phyloP scores from a whole-genome alignment of 495 filamentous ascomycete genomes.

The Schizothecium vesticola region DNA sequence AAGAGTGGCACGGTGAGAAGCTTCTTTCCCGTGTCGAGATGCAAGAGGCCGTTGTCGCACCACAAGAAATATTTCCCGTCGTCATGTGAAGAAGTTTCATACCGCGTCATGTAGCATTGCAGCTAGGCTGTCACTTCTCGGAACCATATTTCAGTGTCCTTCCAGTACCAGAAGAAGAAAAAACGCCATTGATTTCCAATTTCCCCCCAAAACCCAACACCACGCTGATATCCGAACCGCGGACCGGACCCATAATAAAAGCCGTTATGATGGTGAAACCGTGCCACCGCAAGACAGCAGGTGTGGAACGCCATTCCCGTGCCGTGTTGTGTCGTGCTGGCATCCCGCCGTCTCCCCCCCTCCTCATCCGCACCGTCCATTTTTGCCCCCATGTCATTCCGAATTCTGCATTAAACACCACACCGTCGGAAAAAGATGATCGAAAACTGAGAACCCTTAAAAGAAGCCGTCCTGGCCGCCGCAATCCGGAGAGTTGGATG shows the following conservation, averaged over 20 bases:
- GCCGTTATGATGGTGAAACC: constrained; percentile 5
- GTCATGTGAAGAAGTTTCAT: neutral
- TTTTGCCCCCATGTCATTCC: constrained; percentile 15
- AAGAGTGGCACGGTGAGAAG: neutral
- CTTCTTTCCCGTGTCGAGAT: neutral
- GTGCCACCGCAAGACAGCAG: constrained; percentile 15
- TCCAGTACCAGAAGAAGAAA: neutral
- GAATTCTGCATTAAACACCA: constrained; percentile 16
- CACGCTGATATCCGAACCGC: neutral
- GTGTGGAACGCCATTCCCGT: neutral
- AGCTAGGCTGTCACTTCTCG: neutral
- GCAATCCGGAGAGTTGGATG: no score
- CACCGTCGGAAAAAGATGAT: neutral
- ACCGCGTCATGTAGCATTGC: neutral
- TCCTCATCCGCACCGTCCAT: constrained; percentile 6
- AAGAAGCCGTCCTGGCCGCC: neutral
- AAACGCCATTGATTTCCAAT: neutral
- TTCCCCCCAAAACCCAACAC: neutral
- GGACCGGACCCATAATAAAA: neutral
- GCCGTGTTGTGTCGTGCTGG: neutral
- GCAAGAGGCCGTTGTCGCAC: neutral
- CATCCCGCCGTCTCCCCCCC: constrained; percentile 12
- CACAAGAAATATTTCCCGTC: neutral
- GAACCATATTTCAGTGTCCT: neutral
- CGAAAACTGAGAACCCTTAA: neutral